A percentile compares a stretch with the other conserved stretches of the same genome.
Evolutionary conservation across 2,329 filamentous ascomycete species (phyloP).

Genomic region (Sarocladiaceae sp.): DNA sequence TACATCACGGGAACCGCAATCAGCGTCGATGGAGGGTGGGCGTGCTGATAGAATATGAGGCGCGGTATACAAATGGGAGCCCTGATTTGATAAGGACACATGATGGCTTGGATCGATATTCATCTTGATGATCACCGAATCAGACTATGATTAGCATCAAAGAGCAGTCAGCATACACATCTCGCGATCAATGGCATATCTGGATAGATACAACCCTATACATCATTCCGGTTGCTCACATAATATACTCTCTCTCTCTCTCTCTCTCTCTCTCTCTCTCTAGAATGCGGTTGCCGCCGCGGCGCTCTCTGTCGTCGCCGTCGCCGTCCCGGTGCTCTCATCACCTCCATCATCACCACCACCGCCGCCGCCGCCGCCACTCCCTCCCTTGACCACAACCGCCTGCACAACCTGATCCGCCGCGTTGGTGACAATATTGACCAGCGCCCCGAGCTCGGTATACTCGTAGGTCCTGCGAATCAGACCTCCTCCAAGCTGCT

Average conservation of each 20-base stretch:
- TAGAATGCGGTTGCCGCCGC: conserved; percentile 4
- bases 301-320: background rate
- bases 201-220: too few relatives aligned
- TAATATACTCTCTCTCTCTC: too few relatives aligned
- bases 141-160: too few relatives aligned
- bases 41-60: conserved; percentile 14
- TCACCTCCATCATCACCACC: background rate
- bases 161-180: too few relatives aligned
- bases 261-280: too few relatives aligned
- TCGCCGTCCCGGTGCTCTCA: background rate
- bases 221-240: background rate
- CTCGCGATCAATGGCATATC: too few relatives aligned
- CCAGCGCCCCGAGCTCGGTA: conserved; percentile 5
- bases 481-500: conserved; percentile 1
- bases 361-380: conserved; percentile 1
- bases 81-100: background rate
- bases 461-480: conserved; percentile 4
- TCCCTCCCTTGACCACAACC: conserved; percentile 6
- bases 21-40: conserved; percentile 22
- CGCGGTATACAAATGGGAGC: background rate
- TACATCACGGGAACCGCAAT: conserved; percentile 20
- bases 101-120: too few relatives aligned
- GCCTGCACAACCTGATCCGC: conserved; percentile 2
- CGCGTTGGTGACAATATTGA: conserved; percentile 7
- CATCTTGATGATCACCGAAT: too few relatives aligned